Conservation (phyloP, 305 asterid species). For the Fraxinus latifolia region DNA sequence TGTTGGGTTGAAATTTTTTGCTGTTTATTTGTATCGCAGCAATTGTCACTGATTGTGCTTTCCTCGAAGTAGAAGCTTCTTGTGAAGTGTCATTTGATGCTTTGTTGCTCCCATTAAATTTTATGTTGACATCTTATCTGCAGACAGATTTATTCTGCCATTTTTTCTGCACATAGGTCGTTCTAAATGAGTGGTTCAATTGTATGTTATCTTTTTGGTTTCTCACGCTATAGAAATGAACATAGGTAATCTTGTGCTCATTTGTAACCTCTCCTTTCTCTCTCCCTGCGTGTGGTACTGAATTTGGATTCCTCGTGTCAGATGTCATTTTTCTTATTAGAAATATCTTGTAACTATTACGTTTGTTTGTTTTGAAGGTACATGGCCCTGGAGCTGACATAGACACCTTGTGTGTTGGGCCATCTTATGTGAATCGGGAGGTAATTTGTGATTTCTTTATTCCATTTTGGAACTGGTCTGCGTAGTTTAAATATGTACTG, state of each 20-base stretch:
- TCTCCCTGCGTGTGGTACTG: background rate
- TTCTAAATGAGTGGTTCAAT: background rate
- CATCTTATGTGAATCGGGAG: conserved; percentile 83
- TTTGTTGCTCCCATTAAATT: background rate
- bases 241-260: background rate
- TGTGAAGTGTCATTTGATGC: background rate
- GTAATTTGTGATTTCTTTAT: conserved; percentile 26
- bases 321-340: background rate
- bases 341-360: background rate
- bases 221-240: background rate
- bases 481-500: background rate
- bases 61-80: background rate
- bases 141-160: background rate
- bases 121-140: background rate
- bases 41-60: background rate
- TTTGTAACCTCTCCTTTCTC: background rate
- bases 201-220: background rate
- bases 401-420: conserved; percentile 90
- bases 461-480: conserved; percentile 1
- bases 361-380: conserved; percentile 42
- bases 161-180: background rate
- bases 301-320: background rate
- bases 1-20: background rate
- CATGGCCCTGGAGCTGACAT: conserved; percentile 97
- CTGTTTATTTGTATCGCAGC: background rate